Percentiles rank a stretch among this genome's conserved stretches.
phyloP scores from a whole-genome alignment of 2,329 filamentous ascomycete species.

The Colletotrichum cordylinicola region DNA sequence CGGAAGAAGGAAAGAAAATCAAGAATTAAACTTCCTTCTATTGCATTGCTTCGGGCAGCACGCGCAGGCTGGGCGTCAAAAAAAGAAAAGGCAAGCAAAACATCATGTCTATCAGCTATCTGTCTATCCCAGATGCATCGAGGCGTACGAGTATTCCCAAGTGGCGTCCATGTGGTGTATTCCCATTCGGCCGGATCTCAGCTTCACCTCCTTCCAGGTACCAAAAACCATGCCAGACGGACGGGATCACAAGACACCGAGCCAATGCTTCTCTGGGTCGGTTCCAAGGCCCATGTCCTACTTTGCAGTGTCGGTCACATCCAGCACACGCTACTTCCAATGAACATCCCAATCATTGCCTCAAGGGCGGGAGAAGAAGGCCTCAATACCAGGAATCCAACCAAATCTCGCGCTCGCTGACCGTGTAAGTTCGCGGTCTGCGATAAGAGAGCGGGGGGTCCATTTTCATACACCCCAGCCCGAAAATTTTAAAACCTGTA shows the following conservation, averaged over 20 bases:
- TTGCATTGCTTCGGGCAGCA: neutral
- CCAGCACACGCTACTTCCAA: neutral
- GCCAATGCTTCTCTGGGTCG: neutral
- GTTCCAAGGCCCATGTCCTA: neutral
- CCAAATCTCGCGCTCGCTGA: neutral
- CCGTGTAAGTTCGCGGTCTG: neutral
- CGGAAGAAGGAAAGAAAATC: neutral
- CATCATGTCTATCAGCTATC: neutral
- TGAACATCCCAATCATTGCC: neutral
- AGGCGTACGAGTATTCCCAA: neutral
- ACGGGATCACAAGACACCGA: constrained; percentile 1
- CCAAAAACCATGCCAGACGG: neutral
- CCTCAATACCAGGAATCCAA: neutral
- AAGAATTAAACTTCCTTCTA: constrained; percentile 1
- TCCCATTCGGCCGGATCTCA: constrained; percentile 21
- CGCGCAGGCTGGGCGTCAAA: neutral
- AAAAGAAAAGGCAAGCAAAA: neutral
- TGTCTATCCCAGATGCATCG: neutral
- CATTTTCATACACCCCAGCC: neutral
- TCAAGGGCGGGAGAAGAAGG: neutral
- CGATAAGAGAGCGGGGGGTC: constrained; percentile 13
- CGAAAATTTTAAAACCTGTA: neutral
- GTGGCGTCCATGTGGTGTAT: constrained; percentile 18
- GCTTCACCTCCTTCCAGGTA: neutral
- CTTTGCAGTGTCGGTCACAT: neutral